Evolutionary conservation across 2,329 filamentous ascomycete species (phyloP).

Genomic region (Aurifilum marmelostoma): DNA sequence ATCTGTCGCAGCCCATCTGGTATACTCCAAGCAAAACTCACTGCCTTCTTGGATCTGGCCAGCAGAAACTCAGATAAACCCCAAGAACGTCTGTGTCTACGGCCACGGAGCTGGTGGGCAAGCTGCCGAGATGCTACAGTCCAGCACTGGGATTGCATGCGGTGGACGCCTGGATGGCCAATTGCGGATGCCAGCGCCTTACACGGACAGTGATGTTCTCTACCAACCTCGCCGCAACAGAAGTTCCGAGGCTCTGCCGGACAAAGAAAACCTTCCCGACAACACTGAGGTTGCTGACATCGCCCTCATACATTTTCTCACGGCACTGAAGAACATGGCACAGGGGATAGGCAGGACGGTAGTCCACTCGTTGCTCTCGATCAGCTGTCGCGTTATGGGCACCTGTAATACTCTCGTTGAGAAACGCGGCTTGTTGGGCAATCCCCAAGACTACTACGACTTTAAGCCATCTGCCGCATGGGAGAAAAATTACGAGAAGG

Average conservation of each 20-base stretch:
- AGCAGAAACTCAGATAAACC: neutral
- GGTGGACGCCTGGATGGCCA: slow-evolving; percentile 14
- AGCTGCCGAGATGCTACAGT: slow-evolving; percentile 9
- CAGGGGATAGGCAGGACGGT: neutral
- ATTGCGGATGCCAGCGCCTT: slow-evolving; percentile 8
- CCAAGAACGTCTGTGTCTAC: slow-evolving; percentile 14
- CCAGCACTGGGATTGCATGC: neutral
- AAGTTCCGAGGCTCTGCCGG: neutral
- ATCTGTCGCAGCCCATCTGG: neutral
- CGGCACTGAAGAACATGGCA: slow-evolving; percentile 3
- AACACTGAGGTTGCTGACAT: neutral
- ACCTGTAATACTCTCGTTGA: neutral
- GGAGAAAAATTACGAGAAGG: slow-evolving; percentile 1
- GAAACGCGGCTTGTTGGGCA: slow-evolving; percentile 10
- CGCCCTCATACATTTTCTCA: no score
- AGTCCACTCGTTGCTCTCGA: neutral
- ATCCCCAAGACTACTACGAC: slow-evolving; percentile 2
- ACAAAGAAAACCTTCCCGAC: neutral
- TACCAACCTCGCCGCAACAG: slow-evolving; percentile 2
- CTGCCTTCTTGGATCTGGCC: neutral
- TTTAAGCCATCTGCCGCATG: slow-evolving; percentile 5
- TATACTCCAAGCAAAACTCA: neutral
- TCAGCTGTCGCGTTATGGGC: slow-evolving; percentile 7
- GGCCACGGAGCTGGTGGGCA: slow-evolving; percentile 24
- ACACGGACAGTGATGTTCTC: slow-evolving; percentile 3